Evolutionary conservation across 176 grass and related monocot genomes (phyloP).

Genomic region (Carex cristatella): DNA sequence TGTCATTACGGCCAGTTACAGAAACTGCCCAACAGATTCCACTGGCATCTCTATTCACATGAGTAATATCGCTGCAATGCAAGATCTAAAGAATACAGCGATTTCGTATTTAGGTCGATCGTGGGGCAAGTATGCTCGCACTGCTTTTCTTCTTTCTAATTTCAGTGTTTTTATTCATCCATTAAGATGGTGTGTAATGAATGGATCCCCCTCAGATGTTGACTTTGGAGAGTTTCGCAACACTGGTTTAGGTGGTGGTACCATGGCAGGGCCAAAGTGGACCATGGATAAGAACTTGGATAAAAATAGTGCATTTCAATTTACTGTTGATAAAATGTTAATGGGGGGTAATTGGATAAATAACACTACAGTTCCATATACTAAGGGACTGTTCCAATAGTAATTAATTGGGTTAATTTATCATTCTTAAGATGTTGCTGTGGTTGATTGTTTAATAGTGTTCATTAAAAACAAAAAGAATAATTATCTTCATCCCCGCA

Average conservation of each 20-base stretch:
- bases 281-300: not conserved
- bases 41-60: constrained; percentile 70
- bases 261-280: not conserved
- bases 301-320: not conserved
- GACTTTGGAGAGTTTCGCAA: not conserved
- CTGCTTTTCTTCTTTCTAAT: constrained; percentile 56
- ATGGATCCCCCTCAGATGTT: not conserved
- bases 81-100: constrained; percentile 25
- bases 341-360: not conserved
- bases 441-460: not conserved
- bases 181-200: constrained; percentile 60
- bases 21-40: constrained; percentile 37
- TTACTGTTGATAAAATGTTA: not conserved
- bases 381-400: not conserved
- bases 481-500: too few relatives aligned
- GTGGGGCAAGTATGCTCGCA: constrained; percentile 47
- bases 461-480: too few relatives aligned
- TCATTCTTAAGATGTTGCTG: not conserved
- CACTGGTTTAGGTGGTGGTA: not conserved
- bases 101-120: constrained; percentile 48
- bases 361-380: not conserved
- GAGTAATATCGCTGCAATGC: constrained; percentile 50
- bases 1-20: not conserved
- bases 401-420: constrained; percentile 11
- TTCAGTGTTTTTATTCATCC: constrained; percentile 31